phyloP scores from a whole-genome alignment of 805 yeast genomes.

The Pichia nanzhaoensis region DNA sequence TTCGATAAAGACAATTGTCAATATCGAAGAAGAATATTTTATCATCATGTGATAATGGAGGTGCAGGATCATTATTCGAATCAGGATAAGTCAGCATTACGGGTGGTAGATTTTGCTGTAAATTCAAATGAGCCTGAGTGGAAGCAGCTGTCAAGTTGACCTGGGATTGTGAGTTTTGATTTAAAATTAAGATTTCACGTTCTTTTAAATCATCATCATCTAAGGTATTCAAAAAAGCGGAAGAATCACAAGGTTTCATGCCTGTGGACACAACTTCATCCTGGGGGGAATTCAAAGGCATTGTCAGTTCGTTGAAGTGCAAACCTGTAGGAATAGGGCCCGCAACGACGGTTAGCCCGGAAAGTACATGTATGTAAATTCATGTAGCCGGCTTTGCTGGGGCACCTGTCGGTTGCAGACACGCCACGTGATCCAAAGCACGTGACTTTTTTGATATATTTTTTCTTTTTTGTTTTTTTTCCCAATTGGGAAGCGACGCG shows the following conservation, averaged over 20 bases:
- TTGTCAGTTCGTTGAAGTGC: too few species aligned
- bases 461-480: too few species aligned
- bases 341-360: too few species aligned
- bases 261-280: neutral
- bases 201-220: constrained; percentile 16
- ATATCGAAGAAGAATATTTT: constrained; percentile 76
- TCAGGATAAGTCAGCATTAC: constrained; percentile 24
- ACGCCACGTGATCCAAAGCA: too few species aligned
- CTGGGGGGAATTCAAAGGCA: too few species aligned
- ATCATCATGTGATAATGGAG: constrained; percentile 18
- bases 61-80: constrained; percentile 18
- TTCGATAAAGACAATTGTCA: constrained; percentile 82
- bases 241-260: neutral
- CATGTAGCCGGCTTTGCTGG: too few species aligned
- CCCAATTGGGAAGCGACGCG: constrained; percentile 3
- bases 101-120: constrained; percentile 18
- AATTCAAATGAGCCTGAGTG: neutral
- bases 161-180: constrained; percentile 17
- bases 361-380: too few species aligned
- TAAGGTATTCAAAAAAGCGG: neutral
- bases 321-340: too few species aligned
- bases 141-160: neutral
- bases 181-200: constrained; percentile 15
- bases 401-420: too few species aligned
- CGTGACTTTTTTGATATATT: neutral